phyloP scores from a whole-genome alignment of 148 eudicot species.

The Cornus suecica region DNA sequence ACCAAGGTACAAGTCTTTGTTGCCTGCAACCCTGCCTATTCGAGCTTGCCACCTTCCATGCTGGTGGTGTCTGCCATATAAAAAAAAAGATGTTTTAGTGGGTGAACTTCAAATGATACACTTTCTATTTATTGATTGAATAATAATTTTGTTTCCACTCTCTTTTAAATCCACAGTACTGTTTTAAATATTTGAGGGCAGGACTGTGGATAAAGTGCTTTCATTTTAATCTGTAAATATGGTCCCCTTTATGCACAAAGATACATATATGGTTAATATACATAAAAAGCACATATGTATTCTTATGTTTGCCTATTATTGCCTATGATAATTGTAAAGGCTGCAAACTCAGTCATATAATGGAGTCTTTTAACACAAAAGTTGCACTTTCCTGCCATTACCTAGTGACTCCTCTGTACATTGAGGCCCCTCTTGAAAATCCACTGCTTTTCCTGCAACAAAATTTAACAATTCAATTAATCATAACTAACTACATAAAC shows the following conservation, averaged over 20 bases:
- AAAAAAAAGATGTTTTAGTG: neutral
- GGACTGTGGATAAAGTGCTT: too few relatives aligned
- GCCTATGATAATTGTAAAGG: slow-evolving; percentile 23
- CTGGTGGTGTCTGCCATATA: slow-evolving; percentile 67
- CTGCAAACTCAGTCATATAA: slow-evolving; percentile 20
- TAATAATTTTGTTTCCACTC: too few relatives aligned
- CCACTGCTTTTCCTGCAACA: slow-evolving; percentile 77
- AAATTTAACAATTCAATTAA: neutral
- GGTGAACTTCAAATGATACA: neutral
- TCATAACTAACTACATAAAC: neutral
- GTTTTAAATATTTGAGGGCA: too few relatives aligned
- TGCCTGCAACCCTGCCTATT: slow-evolving; percentile 92
- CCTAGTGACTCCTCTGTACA: slow-evolving; percentile 93
- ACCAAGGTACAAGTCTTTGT: slow-evolving; percentile 94
- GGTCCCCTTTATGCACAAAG: neutral
- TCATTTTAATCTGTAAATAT: too few relatives aligned
- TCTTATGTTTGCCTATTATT: slow-evolving; percentile 10
- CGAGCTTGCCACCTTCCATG: slow-evolving; percentile 97
- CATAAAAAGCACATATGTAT: slow-evolving; percentile 21
- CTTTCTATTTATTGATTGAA: too few relatives aligned
- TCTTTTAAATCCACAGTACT: too few relatives aligned
- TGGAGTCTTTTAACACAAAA: neutral
- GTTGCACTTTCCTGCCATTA: slow-evolving; percentile 18
- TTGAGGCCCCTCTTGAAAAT: slow-evolving; percentile 89
- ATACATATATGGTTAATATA: neutral